These are phyloP conservation scores for Amanita inopinata DNA, from an alignment of 768 basidiomycete genomes.

Conservation along the genomic window DNA sequence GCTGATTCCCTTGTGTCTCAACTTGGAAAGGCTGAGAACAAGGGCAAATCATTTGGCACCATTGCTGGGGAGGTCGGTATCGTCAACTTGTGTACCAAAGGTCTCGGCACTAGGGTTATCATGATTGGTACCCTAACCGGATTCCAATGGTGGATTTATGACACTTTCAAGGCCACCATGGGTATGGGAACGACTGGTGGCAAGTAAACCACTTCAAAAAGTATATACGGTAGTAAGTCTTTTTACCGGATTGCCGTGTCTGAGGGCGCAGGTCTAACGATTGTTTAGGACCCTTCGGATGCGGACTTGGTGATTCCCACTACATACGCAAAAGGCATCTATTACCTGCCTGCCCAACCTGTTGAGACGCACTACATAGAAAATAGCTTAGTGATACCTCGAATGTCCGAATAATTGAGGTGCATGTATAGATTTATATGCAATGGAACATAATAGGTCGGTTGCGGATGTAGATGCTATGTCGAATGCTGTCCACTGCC, in stretches of 20 bases:
- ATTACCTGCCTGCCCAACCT: background rate
- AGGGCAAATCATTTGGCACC: constrained; percentile 65
- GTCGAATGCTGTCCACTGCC: background rate
- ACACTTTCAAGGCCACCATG: constrained; percentile 76
- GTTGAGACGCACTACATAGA: constrained; percentile 5
- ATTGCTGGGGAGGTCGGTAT: constrained; percentile 68
- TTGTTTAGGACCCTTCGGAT: background rate
- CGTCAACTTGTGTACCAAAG: constrained; percentile 63
- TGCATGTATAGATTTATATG: constrained; percentile 1
- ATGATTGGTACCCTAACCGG: constrained; percentile 72
- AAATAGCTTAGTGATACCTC: constrained; percentile 8
- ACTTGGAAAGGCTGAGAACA: constrained; percentile 85
- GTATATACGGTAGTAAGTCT: constrained; percentile 6
- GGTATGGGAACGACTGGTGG: constrained; percentile 85
- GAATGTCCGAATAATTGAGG: background rate
- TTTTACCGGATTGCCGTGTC: background rate
- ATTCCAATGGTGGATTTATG: constrained; percentile 95
- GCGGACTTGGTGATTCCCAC: constrained; percentile 2
- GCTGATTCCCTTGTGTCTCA: constrained; percentile 90
- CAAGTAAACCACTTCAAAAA: constrained; percentile 40
- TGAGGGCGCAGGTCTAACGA: constrained; percentile 9
- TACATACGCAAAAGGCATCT: background rate
- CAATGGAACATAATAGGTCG: background rate
- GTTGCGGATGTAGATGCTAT: background rate
- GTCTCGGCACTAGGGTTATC: constrained; percentile 78